A percentile compares a stretch with the other conserved stretches of the same genome.
phyloP scores from a whole-genome alignment of 441 rosid species.

The Jatropha podagrica region DNA sequence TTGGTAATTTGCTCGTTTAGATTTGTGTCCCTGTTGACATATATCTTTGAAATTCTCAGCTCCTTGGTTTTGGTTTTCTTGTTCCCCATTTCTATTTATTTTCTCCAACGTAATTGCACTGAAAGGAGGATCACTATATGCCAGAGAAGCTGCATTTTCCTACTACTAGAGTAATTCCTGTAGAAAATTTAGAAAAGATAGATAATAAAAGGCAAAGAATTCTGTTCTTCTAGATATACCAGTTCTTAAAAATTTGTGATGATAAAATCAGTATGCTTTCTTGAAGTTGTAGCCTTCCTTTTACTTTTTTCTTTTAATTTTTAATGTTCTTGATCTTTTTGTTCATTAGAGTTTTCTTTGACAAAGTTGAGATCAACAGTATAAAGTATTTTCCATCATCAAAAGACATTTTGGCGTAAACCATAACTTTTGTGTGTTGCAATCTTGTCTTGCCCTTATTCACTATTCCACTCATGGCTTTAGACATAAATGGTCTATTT shows the following conservation, averaged over 20 bases:
- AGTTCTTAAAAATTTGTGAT: conserved; percentile 23
- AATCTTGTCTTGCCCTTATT: conserved; percentile 23
- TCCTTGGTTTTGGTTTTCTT: conserved; percentile 21
- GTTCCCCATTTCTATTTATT: conserved; percentile 1
- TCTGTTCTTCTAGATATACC: conserved; percentile 19
- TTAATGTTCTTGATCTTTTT: neutral
- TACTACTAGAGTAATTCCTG: conserved; percentile 19
- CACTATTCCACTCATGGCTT: conserved; percentile 11
- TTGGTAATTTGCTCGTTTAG: conserved; percentile 24
- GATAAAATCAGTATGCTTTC: conserved; percentile 20
- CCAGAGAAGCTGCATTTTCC: conserved; percentile 29
- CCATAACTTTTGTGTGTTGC: neutral
- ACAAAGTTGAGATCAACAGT: conserved; percentile 33
- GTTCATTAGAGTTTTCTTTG: conserved; percentile 18
- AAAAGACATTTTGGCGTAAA: conserved; percentile 9
- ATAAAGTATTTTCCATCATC: conserved; percentile 27
- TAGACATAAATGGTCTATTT: conserved; percentile 2
- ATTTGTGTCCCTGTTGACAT: conserved; percentile 19
- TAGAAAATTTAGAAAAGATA: conserved; percentile 19
- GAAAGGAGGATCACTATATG: conserved; percentile 19
- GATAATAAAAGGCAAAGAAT: conserved; percentile 17
- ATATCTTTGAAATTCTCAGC: conserved; percentile 22
- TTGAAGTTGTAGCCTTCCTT: conserved; percentile 25
- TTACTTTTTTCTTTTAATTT: neutral
- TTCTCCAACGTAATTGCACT: conserved; percentile 22